Evolutionary conservation across 1,284 basidiomycete species (phyloP).

Genomic region (Cutaneotrichosporon mucoides): DNA sequence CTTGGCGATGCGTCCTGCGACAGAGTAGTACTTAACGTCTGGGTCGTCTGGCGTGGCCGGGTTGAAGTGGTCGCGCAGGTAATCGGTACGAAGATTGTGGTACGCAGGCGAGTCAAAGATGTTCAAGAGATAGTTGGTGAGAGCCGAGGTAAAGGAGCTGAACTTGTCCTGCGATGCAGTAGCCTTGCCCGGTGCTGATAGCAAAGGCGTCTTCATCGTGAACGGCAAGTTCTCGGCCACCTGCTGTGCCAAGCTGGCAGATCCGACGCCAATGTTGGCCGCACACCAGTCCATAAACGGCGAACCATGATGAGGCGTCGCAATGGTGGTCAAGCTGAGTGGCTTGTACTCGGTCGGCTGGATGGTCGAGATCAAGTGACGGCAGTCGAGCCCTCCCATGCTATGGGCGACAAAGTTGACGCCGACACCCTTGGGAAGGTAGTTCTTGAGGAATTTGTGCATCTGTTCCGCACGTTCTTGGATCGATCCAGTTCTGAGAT

Average conservation of each 20-base stretch:
- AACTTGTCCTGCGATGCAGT: slow-evolving; percentile 20
- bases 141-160: slow-evolving; percentile 37
- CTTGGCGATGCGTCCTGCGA: slow-evolving; percentile 70
- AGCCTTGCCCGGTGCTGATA: slow-evolving; percentile 23
- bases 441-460: slow-evolving; percentile 66
- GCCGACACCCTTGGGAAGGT: slow-evolving; percentile 61
- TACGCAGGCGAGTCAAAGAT: slow-evolving; percentile 96
- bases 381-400: slow-evolving; percentile 90
- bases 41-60: slow-evolving; percentile 81
- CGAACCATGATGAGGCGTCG: slow-evolving; percentile 91
- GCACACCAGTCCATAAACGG: slow-evolving; percentile 99
- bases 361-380: slow-evolving; percentile 83
- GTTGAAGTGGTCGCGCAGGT: slow-evolving; percentile 84
- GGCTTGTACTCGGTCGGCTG: slow-evolving; percentile 79
- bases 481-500: slow-evolving; percentile 80
- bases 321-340: slow-evolving; percentile 80
- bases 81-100: slow-evolving; percentile 84
- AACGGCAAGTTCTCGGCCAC: slow-evolving; percentile 44
- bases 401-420: slow-evolving; percentile 94
- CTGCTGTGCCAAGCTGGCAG: slow-evolving; percentile 37
- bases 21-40: slow-evolving; percentile 83
- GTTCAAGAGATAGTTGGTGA: slow-evolving; percentile 84
- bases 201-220: slow-evolving; percentile 53
- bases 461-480: slow-evolving; percentile 74
- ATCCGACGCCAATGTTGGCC: slow-evolving; percentile 82